Percentiles rank a stretch among this genome's conserved stretches.
These are phyloP conservation scores for Escallonia herrerae DNA, from an alignment of 129 eudicot genomes.

Conservation along the genomic window DNA sequence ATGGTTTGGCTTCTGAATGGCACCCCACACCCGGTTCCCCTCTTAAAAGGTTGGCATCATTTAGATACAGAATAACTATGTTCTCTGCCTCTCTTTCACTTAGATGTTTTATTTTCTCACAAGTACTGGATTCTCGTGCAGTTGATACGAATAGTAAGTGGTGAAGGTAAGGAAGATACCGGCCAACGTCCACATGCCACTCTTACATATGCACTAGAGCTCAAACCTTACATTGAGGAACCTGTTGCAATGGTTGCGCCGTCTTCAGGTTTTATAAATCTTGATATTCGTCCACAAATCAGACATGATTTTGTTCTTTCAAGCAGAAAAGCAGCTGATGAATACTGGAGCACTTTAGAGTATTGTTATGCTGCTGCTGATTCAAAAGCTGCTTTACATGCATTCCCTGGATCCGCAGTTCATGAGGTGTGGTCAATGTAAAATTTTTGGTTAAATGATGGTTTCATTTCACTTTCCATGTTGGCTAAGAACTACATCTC, in stretches of 20 bases:
- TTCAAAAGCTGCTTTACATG: constrained; percentile 73
- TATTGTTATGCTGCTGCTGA: constrained; percentile 83
- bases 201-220: constrained; percentile 74
- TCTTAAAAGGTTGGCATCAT: no score
- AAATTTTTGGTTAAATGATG: not conserved
- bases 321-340: constrained; percentile 67
- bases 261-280: constrained; percentile 28
- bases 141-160: constrained; percentile 71
- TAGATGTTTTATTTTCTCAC: no score
- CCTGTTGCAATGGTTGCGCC: constrained; percentile 42
- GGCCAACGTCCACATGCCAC: constrained; percentile 41
- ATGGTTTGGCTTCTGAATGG: no score
- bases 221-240: constrained; percentile 93
- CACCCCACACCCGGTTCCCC: no score
- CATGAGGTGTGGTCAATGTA: constrained; percentile 46
- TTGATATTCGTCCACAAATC: constrained; percentile 80
- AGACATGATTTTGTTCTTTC: constrained; percentile 92
- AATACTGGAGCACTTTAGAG: constrained; percentile 92
- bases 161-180: constrained; percentile 34
- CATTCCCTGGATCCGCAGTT: constrained; percentile 90
- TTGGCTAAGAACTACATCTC: not conserved
- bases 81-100: not conserved
- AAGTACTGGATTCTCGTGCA: constrained; percentile 29
- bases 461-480: not conserved
- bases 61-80: no score